A percentile compares a stretch with the other conserved stretches of the same genome.
phyloP scores from a whole-genome alignment of 768 basidiomycete species.

The Holtermanniella nyarrowii region DNA sequence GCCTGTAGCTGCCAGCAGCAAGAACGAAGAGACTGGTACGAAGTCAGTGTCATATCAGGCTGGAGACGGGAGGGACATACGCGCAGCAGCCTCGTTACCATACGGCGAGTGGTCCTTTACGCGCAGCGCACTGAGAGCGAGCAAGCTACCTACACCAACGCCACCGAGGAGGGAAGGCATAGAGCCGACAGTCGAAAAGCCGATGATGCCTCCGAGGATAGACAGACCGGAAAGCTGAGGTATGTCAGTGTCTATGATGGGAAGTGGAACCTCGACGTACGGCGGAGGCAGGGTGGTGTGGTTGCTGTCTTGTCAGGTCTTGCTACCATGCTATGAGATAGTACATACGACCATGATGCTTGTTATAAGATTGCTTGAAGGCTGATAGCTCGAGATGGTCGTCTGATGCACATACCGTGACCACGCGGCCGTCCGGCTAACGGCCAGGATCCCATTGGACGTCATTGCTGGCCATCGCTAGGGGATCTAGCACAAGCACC shows the following conservation, averaged over 20 bases:
- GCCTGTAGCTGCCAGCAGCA: background rate
- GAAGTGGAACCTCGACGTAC: background rate
- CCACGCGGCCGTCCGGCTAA: too few relatives aligned
- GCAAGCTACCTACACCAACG: background rate
- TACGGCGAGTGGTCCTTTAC: background rate
- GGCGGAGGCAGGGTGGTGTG: background rate
- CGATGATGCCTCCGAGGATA: background rate
- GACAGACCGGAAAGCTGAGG: background rate
- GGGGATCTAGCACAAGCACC: too few relatives aligned
- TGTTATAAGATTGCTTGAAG: too few relatives aligned
- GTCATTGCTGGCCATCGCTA: too few relatives aligned
- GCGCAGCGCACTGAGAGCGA: background rate
- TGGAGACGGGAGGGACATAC: background rate
- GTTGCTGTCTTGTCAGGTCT: too few relatives aligned
- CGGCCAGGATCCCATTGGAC: too few relatives aligned
- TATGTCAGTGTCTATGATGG: too few relatives aligned
- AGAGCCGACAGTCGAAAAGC: background rate
- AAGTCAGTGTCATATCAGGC: background rate
- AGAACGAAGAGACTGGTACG: background rate
- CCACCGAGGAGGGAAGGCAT: background rate
- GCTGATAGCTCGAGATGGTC: too few relatives aligned
- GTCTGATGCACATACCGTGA: too few relatives aligned
- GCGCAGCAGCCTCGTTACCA: background rate
- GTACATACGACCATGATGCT: background rate
- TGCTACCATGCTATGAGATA: background rate